Conservation (phyloP, 2,329 filamentous ascomycete species). For the Arthrobotrys megalospora region DNA sequence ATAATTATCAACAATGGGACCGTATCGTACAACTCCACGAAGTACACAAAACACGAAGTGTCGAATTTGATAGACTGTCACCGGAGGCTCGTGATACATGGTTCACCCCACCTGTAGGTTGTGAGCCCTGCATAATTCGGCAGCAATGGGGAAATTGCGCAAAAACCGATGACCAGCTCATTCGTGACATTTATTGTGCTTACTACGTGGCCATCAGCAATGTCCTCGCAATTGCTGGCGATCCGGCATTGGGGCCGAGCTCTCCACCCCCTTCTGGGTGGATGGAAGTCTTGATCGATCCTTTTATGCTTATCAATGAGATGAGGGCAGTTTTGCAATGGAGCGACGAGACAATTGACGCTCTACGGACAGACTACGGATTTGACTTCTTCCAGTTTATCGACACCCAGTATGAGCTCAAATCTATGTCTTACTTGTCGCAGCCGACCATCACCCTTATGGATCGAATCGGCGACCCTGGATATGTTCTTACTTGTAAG, state of each 20-base stretch:
- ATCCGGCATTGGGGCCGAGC: not conserved
- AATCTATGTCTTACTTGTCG: slow-evolving; percentile 4
- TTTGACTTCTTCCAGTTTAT: slow-evolving; percentile 49
- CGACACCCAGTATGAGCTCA: slow-evolving; percentile 34
- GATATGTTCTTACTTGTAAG: slow-evolving; percentile 39
- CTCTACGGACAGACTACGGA: slow-evolving; percentile 26
- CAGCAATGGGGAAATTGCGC: slow-evolving; percentile 33
- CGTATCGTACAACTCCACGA: slow-evolving; percentile 37
- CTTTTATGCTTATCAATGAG: slow-evolving; percentile 14
- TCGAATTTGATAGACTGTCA: slow-evolving; percentile 28
- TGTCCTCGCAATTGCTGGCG: not conserved
- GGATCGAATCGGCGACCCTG: not conserved
- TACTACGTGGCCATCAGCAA: slow-evolving; percentile 27
- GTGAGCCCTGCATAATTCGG: not conserved
- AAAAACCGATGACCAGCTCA: slow-evolving; percentile 8
- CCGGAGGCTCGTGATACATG: slow-evolving; percentile 13
- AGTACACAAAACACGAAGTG: slow-evolving; percentile 14
- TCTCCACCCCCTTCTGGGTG: slow-evolving; percentile 12
- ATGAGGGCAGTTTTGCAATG: slow-evolving; percentile 4
- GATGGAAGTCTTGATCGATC: slow-evolving; percentile 41
- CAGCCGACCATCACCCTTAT: slow-evolving; percentile 28
- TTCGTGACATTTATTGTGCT: slow-evolving; percentile 43
- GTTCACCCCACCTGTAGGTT: slow-evolving; percentile 14
- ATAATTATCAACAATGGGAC: slow-evolving; percentile 8
- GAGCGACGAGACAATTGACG: not conserved